phyloP scores from a whole-genome alignment of 1,284 basidiomycete species.

The Hemileia vastatrix region DNA sequence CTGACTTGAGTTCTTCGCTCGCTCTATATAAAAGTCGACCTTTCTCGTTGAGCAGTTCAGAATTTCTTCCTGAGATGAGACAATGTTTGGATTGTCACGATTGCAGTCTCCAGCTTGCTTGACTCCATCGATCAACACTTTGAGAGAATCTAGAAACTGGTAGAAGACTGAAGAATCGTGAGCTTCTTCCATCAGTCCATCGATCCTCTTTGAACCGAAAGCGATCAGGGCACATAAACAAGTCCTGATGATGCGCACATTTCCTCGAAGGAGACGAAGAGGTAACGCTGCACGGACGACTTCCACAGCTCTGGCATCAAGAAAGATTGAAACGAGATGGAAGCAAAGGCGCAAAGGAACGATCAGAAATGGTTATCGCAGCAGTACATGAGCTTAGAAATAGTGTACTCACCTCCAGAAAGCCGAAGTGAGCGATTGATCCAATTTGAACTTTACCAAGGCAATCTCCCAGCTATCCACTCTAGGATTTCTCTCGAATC shows the following conservation, averaged over 20 bases:
- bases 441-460: no score
- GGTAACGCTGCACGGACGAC: background rate
- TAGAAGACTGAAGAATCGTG: background rate
- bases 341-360: background rate
- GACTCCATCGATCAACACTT: background rate
- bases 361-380: background rate
- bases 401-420: background rate
- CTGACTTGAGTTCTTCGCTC: no score
- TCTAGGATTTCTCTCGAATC: no score
- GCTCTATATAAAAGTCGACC: background rate
- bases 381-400: background rate
- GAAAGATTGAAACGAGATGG: background rate
- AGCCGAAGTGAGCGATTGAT: no score
- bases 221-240: background rate
- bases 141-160: background rate
- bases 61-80: background rate
- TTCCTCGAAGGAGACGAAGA: background rate
- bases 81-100: background rate
- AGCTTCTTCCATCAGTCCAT: background rate
- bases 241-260: background rate
- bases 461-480: no score
- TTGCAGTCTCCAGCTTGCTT: background rate
- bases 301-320: background rate
- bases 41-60: background rate
- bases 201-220: background rate